Evolutionary conservation across 1,284 basidiomycete genomes (phyloP), one percentile per base, ranked within the genome.

Genomic region (Lignosus rhinocerotis): DNA sequence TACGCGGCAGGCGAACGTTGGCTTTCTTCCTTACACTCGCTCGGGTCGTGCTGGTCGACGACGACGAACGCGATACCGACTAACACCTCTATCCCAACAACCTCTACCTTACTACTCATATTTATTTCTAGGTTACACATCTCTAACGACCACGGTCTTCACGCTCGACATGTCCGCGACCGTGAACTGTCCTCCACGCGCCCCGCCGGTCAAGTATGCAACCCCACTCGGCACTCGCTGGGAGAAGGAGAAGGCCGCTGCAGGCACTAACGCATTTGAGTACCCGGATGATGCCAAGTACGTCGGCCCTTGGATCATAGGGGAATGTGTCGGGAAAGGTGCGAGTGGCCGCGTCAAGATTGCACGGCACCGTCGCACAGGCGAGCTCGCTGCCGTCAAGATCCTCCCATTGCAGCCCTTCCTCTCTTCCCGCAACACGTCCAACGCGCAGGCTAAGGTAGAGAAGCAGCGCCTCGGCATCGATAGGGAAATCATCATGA

Each of bases 401-500:
- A 98, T 99, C 67, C 89, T 99, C 32, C 96, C 96, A 21, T 85
- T 96, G 57, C 88, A 93, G 51, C 84, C 93, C 38, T 82, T 95
- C 61, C 80, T 93, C 68, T 86, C 82, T 66, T 93, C 92, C 50
- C 84, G 93, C 33, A 82, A 86, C 60, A 91, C 90, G 58, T 77
- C 92, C 68, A 81, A 83, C 31, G 87, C 88, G 39, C 86, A 92
- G 69, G 85, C 83, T 12, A 93, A 93, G 73, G 82, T 85, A 1
- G 94, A 97, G 69, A 96, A 96, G 77, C 88, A 94, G 66, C 84
- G 94, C 56, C 85, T 96, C 45, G 93, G 94, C 7, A 93, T 99
- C 66, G 96, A 99, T 74, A 81, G 94, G 61, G 97, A 99, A 75
- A 98, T 99, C 64, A 94, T 94, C 66, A 98, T 99, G 86, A 98